Evolutionary conservation across 2,329 filamentous ascomycete genomes (phyloP), one percentile per base, ranked within the genome.

Genomic region (Neocatenulostroma microsporum): DNA sequence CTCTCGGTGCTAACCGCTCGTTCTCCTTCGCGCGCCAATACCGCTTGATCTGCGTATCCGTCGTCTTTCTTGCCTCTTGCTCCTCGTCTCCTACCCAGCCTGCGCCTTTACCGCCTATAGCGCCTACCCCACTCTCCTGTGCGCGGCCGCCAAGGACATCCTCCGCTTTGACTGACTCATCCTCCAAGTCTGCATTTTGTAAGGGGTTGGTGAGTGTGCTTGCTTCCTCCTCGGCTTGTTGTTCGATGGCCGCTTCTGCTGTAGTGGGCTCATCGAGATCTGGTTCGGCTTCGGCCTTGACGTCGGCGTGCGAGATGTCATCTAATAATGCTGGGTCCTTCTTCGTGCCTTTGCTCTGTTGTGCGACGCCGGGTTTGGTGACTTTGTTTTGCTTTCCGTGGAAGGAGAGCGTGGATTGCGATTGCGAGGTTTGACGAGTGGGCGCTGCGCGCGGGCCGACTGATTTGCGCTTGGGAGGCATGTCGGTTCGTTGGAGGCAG

Each of bases 11-110:
- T 41, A 70, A 72, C 49, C 85, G 72, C 51, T 78, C 71, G 26
- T 67, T 66, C 66, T 94, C 85, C 47, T 89, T 76, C 9, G 61
- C 61, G 47, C 68, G 68, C 87, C 87, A 95, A 59, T 94, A 95
- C 54, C 69, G 70, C 50, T 74, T 74, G 45, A 96, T 78, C 51
- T 85, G 78, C 31, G 72, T 65, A 39, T 83, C 73, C 6, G 73
- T 74, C 27, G 93, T 63, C 47, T 76, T 73, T 45, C 76, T 68
- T 1, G 86, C 87, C 41, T 62, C 64, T 17, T 69, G 49, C 50
- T 83, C 66, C 40, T 69, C 64, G 23, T 58, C 41, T 46, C 49
- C 48, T 37, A 56, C 38, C 51, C 50, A 47, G 46, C 58, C 50
- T 55, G 52, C 43, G 50, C 53, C 42, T 46, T 44, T 5, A 60